Base-by-base conservation (phyloP, 2,329 filamentous ascomycete species). In the Dactylella cylindrospora region DNA sequence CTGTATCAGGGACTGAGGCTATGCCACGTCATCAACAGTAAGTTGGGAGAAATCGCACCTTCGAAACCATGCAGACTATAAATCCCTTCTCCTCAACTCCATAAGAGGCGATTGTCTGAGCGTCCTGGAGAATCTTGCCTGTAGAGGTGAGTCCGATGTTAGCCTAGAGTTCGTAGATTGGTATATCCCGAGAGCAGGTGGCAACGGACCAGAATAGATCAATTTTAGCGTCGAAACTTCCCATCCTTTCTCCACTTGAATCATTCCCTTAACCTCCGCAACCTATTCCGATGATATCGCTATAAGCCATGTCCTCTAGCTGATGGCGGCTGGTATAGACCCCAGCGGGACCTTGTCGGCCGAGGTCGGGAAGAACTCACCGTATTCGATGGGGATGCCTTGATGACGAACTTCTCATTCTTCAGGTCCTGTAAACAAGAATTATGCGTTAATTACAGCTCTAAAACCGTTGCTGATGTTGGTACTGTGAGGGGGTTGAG, bases 81-180 rank as follows among this genome's bases (percentile, higher is more conserved):
- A 97, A 98, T 29, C 93, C 93, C 80, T 97, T 98, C 81, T 97
- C 93, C 76, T 98, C 91, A 66, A 98, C 97, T 76, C 89, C 95
- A 79, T 97, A 97, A 32, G 88, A 90, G 74, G 90, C 89, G 69
- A 98, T 87, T 2, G 90, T 95, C 72, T 96, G 93, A 65, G 90
- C 89, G 85, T 98, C 91, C 76, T 96, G 91, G 67, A 98, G 79
- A 70, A 98, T 97, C 79, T 98, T 98, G 77, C 93, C 90, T 96
- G 69, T 53, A 44, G 41, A 25, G 60, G 38, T 32, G 47, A 65
- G 43, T 15, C 40, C 47, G 51, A 29, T 22, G 64, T 69, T 60
- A 35, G 66, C 70, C n/a, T 33, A 15, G 7, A 9, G 36, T 57
- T 53, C 38, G 44, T 26, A 36, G 4, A 25, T 20, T 53, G 31